Evolutionary conservation across 805 yeast genomes (phyloP).

Genomic region (Kuraishia piskuri): DNA sequence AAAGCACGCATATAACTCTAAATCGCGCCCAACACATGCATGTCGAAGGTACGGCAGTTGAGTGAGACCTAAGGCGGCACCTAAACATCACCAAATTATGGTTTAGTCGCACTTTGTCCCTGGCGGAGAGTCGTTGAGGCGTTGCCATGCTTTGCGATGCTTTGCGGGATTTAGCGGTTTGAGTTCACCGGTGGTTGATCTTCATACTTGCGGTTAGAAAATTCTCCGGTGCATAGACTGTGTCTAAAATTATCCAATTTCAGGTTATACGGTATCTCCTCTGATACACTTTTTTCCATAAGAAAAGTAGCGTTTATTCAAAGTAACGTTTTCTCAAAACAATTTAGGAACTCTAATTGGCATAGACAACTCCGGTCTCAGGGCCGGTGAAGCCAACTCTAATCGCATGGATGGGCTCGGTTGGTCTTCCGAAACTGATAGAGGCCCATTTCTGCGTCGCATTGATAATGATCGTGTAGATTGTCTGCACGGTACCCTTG

Average conservation of each 20-base stretch:
- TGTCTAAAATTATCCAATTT: too few species aligned
- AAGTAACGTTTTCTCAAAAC: too few species aligned
- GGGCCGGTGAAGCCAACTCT: neutral
- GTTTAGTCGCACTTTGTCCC: neutral
- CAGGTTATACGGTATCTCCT: too few species aligned
- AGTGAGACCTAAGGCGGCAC: neutral
- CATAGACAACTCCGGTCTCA: neutral
- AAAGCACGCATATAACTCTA: too few species aligned
- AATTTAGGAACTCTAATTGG: too few species aligned
- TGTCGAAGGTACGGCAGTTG: too few species aligned
- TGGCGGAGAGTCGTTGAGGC: neutral
- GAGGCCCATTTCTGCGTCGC: constrained; percentile 1
- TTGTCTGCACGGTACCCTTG: constrained; percentile 2
- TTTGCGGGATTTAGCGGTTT: neutral
- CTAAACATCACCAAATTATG: neutral
- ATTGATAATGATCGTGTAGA: constrained; percentile 6
- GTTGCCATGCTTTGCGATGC: neutral
- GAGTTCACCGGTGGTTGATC: neutral
- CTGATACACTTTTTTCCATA: too few species aligned
- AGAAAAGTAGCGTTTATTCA: too few species aligned
- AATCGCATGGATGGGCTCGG: neutral
- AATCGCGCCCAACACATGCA: too few species aligned
- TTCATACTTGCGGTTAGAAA: neutral
- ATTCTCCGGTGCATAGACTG: too few species aligned
- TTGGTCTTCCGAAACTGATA: constrained; percentile 6